Percentiles rank a stretch among this genome's conserved stretches.
phyloP scores from a whole-genome alignment of 208 protist genomes.

The Wallacemonas sp. region DNA sequence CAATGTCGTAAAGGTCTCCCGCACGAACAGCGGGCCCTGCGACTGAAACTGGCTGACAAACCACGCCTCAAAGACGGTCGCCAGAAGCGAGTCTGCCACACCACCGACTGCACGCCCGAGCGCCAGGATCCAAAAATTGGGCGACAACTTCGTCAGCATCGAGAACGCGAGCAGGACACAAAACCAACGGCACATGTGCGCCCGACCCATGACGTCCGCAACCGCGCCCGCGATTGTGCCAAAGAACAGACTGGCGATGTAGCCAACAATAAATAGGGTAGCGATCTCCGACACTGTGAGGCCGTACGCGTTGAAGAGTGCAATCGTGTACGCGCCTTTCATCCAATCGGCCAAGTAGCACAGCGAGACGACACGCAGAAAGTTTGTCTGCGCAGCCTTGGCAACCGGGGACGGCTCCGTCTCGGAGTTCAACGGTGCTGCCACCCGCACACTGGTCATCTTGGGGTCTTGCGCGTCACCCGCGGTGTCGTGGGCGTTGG shows the following conservation, averaged over 20 bases:
- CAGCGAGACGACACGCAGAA: slow-evolving; percentile 30
- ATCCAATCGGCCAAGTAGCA: slow-evolving; percentile 43
- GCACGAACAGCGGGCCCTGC: slow-evolving; percentile 33
- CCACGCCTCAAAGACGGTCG: slow-evolving; percentile 91
- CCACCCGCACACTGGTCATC: not conserved
- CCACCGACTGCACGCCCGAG: slow-evolving; percentile 75
- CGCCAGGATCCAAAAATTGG: slow-evolving; percentile 44
- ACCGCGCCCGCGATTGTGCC: slow-evolving; percentile 78
- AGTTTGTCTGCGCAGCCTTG: slow-evolving; percentile 14
- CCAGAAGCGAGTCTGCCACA: slow-evolving; percentile 88
- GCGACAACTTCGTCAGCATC: slow-evolving; percentile 35
- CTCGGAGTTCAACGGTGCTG: not conserved
- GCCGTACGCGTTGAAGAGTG: slow-evolving; percentile 76
- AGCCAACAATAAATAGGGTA: slow-evolving; percentile 76
- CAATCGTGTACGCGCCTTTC: slow-evolving; percentile 84
- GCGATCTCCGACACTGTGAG: slow-evolving; percentile 59
- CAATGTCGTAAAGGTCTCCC: slow-evolving; percentile 61
- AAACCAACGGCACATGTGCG: slow-evolving; percentile 33
- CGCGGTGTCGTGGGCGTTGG: not conserved
- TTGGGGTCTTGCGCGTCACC: not conserved
- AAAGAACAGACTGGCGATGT: slow-evolving; percentile 65
- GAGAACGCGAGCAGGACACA: slow-evolving; percentile 40
- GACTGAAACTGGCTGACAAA: slow-evolving; percentile 81
- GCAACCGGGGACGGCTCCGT: not conserved
- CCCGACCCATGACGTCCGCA: slow-evolving; percentile 41